Conservation (phyloP, 2,329 filamentous ascomycete species). For the Phoma sp. region DNA sequence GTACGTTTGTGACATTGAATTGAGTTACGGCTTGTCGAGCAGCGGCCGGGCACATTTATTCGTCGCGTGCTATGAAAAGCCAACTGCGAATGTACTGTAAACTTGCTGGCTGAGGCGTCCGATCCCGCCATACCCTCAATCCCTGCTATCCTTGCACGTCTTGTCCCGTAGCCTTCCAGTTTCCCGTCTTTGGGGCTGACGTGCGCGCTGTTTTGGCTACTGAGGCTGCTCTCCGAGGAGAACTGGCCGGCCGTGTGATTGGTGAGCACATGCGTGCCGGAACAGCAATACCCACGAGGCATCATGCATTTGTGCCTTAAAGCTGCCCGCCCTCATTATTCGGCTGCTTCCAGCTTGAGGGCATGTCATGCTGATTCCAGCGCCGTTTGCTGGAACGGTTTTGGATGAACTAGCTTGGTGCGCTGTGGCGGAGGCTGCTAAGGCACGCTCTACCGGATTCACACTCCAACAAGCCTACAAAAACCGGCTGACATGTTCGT, state of each 20-base stretch:
- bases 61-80: constrained; percentile 18
- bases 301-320: constrained; percentile 17
- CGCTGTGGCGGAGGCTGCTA: constrained; percentile 31
- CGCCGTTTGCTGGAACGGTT: constrained; percentile 23
- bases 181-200: constrained; percentile 33
- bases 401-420: constrained; percentile 22
- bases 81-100: constrained; percentile 9
- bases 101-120: constrained; percentile 29
- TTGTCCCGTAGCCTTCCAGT: constrained; percentile 14
- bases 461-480: constrained; percentile 26
- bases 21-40: constrained; percentile 1
- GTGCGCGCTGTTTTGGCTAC: constrained; percentile 39
- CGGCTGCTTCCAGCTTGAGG: constrained; percentile 6
- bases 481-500: constrained; percentile 35
- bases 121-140: constrained; percentile 27
- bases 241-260: constrained; percentile 22
- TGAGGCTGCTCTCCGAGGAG: constrained; percentile 29
- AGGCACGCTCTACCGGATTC: constrained; percentile 30
- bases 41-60: constrained; percentile 23
- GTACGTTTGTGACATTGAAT: constrained; percentile 22
- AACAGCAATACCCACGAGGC: constrained; percentile 21
- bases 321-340: constrained; percentile 4
- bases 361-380: constrained; percentile 17
- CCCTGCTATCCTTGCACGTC: constrained; percentile 29
- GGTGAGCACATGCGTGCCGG: constrained; percentile 26